phyloP scores from a whole-genome alignment of 2,329 filamentous ascomycete genomes.

The Colletotrichum ledebouriae region DNA sequence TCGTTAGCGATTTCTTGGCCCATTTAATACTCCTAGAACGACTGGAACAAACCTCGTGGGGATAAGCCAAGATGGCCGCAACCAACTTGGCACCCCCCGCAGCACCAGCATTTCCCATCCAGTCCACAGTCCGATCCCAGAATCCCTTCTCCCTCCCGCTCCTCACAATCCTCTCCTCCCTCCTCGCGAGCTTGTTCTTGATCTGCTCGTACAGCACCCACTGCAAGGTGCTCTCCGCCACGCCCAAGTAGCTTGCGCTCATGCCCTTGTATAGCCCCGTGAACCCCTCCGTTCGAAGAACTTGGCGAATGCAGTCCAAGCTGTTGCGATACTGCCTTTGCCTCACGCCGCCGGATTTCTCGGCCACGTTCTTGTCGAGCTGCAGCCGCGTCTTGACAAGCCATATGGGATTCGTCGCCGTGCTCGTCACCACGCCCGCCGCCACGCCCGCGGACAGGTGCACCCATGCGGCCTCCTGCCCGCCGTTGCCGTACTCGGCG shows the following conservation, averaged over 20 bases:
- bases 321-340: conserved; percentile 86
- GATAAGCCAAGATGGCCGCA: conserved; percentile 88
- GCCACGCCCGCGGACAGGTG: conserved; percentile 82
- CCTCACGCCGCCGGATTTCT: conserved; percentile 65
- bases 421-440: conserved; percentile 88
- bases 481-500: conserved; percentile 79
- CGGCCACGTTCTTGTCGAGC: conserved; percentile 86
- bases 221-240: conserved; percentile 90
- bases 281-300: conserved; percentile 83
- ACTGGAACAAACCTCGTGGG: conserved; percentile 78
- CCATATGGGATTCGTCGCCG: conserved; percentile 96
- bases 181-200: conserved; percentile 78
- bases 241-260: conserved; percentile 91
- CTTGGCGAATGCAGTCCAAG: conserved; percentile 87
- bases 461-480: conserved; percentile 78
- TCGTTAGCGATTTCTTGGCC: conserved; percentile 25
- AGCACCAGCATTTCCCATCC: conserved; percentile 82
- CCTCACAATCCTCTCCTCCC: conserved; percentile 70
- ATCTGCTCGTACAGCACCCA: conserved; percentile 96
- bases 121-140: conserved; percentile 82
- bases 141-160: conserved; percentile 73
- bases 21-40: conserved; percentile 3
- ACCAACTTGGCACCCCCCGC: conserved; percentile 89
- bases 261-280: conserved; percentile 89
- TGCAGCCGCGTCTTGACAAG: conserved; percentile 94